phyloP scores from a whole-genome alignment of 2,329 filamentous ascomycete genomes.

The Penicillium brevicompactum region DNA sequence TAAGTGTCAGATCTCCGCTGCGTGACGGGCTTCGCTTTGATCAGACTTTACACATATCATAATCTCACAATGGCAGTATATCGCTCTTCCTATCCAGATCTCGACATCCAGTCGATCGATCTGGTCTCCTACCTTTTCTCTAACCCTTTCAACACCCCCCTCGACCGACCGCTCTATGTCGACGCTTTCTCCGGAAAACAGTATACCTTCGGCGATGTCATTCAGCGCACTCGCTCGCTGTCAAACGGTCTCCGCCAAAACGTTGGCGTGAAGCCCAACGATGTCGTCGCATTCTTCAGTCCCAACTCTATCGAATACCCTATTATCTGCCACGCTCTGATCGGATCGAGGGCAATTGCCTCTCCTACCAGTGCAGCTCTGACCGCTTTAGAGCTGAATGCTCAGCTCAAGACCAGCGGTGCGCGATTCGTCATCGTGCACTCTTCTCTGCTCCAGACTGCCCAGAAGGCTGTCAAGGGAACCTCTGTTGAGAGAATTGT shows the following conservation, averaged over 20 bases:
- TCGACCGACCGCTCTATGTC: conserved; percentile 15
- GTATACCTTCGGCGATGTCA: conserved; percentile 18
- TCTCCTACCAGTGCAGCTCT: conserved; percentile 21
- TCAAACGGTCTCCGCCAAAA: conserved; percentile 19
- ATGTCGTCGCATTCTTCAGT: conserved; percentile 23
- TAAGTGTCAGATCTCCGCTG: neutral
- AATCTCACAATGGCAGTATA: conserved; percentile 17
- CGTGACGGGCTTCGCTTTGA: neutral
- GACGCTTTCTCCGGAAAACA: conserved; percentile 17
- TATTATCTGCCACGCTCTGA: conserved; percentile 16
- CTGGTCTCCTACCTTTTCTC: conserved; percentile 23
- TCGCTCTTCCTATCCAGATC: conserved; percentile 17
- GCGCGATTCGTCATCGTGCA: conserved; percentile 23
- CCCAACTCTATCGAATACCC: conserved; percentile 25
- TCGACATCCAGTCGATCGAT: conserved; percentile 20
- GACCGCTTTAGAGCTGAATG: conserved; percentile 19
- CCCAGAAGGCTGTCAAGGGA: conserved; percentile 16
- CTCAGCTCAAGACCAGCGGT: conserved; percentile 22
- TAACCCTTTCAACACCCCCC: conserved; percentile 19
- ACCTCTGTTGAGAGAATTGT: conserved; percentile 19
- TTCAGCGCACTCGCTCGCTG: conserved; percentile 17
- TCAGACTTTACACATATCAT: neutral
- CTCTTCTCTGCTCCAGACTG: conserved; percentile 17
- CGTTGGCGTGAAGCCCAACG: conserved; percentile 13
- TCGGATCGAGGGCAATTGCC: conserved; percentile 18